phyloP scores from a whole-genome alignment of 176 grass and related monocot species.

The Poa pratensis region DNA sequence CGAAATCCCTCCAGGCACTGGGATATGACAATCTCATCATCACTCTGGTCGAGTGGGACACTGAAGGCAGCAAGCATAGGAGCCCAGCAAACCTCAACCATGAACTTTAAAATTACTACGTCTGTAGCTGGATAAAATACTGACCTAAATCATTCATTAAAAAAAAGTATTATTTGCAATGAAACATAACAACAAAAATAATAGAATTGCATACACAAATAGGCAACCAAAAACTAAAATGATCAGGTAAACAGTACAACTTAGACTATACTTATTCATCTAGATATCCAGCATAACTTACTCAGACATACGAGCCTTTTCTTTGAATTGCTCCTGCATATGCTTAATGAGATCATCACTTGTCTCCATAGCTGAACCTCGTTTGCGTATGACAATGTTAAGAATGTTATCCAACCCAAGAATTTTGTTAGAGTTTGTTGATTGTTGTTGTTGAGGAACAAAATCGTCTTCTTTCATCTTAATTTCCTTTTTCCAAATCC shows the following conservation, averaged over 20 bases:
- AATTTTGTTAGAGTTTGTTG: constrained; percentile 89
- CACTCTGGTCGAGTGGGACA: constrained; percentile 95
- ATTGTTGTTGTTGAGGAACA: constrained; percentile 83
- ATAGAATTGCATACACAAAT: constrained; percentile 7
- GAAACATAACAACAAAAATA: constrained; percentile 38
- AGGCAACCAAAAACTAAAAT: constrained; percentile 32
- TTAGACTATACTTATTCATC: constrained; percentile 30
- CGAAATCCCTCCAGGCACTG: constrained; percentile 98
- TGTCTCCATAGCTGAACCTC: constrained; percentile 80
- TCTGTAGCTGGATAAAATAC: constrained; percentile 95
- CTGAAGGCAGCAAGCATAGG: constrained; percentile 99
- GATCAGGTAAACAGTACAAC: constrained; percentile 25
- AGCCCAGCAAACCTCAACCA: constrained; percentile 99
- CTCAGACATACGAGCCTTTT: constrained; percentile 99
- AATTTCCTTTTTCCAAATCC: constrained; percentile 95
- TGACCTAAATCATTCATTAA: constrained; percentile 73
- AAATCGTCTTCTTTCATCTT: constrained; percentile 99
- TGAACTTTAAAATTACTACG: constrained; percentile 94
- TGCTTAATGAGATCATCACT: constrained; percentile 98
- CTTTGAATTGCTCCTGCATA: constrained; percentile 99
- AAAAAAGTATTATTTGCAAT: constrained; percentile 39
- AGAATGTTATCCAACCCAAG: constrained; percentile 98
- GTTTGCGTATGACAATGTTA: constrained; percentile 94
- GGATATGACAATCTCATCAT: constrained; percentile 77
- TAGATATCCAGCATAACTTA: constrained; percentile 53